Base-by-base conservation (phyloP, 2,329 filamentous ascomycete genomes). In the Passalora sequoiae region DNA sequence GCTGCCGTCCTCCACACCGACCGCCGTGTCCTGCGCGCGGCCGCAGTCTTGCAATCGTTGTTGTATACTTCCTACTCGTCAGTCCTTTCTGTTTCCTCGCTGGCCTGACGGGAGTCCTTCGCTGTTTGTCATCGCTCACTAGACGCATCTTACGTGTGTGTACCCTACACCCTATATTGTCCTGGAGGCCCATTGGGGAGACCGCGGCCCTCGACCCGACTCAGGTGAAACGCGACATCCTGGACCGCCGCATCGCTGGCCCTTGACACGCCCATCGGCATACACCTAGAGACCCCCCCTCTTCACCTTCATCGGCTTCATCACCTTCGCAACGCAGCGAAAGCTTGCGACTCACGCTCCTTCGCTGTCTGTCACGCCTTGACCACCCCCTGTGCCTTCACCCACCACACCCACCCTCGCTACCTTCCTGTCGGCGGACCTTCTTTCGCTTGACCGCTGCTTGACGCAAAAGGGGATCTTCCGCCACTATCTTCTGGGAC, bases 251-350 rank as follows among this genome's bases (percentile, higher is more conserved):
- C 31, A n/a, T 21, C 35, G 12, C 21, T 13, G 19, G 25, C 36
- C 36, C 36, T 37, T 39, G 19, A 24, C 8, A 24, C 33, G 20
- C 4, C 33, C 8, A 36, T 20, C 8, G 33, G 6, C 8, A 36
- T 6, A 36, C 33, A 36, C 24, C 33, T 36, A 17, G 33, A 36
- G 19, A 36, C 19, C 33, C 31, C 17, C 28, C n/a, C 28, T n/a
- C n/a, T n/a, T n/a, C n/a, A n/a, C n/a, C n/a, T n/a, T n/a, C n/a
- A n/a, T n/a, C n/a, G n/a, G n/a, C n/a, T 27, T 27, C 24, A 12
- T 6, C 24, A 6, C 24, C 12, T 12, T 6, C 24, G 24, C 24
- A 12, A 27, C 24, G 6, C 24, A 7, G 6, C 24, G 12, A n/a
- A n/a, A n/a, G 30, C 13, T n/a, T n/a, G 19, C 16, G 13, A 36